phyloP scores from a whole-genome alignment of 2,329 filamentous ascomycete genomes.

The Reticulascus tulasneorum region DNA sequence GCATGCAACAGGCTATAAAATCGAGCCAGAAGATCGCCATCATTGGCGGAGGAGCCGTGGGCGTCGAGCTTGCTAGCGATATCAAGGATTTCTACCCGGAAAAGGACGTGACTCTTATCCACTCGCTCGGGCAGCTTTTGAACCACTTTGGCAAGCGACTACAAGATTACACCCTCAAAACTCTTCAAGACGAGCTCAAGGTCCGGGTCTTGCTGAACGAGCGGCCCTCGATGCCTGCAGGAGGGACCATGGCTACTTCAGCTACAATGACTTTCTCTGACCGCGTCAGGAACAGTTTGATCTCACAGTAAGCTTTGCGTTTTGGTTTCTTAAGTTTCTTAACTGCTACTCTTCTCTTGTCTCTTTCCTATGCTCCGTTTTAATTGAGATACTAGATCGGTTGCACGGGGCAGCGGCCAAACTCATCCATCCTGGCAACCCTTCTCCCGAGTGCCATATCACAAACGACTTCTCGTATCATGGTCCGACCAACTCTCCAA shows the following conservation, averaged over 20 bases:
- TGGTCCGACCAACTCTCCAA: slow-evolving; percentile 42
- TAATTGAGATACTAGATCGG: too few species aligned
- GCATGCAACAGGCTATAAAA: too few species aligned
- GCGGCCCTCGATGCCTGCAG: too few species aligned
- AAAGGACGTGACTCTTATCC: slow-evolving; percentile 42
- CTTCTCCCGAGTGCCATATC: slow-evolving; percentile 6
- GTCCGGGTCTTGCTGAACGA: too few species aligned
- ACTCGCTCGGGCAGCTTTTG: slow-evolving; percentile 39
- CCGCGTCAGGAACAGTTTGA: too few species aligned
- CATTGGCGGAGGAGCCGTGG: slow-evolving; percentile 44
- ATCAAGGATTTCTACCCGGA: slow-evolving; percentile 40
- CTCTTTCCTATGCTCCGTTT: too few species aligned
- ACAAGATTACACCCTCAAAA: slow-evolving; percentile 27
- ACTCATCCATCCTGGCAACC: slow-evolving; percentile 6
- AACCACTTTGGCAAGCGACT: slow-evolving; percentile 36
- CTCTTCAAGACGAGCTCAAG: slow-evolving; percentile 22
- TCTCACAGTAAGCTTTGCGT: too few species aligned
- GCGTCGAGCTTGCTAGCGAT: slow-evolving; percentile 45
- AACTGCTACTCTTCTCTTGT: too few species aligned
- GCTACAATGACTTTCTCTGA: too few species aligned
- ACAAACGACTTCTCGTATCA: slow-evolving; percentile 20
- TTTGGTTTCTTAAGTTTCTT: too few species aligned
- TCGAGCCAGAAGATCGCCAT: slow-evolving; percentile 23
- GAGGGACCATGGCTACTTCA: slow-evolving; percentile 34
- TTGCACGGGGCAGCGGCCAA: too few species aligned